Evolutionary conservation across 257 asterid species (phyloP), one percentile per base, ranked within the genome.

Genomic region (Euphrasia confusa): DNA sequence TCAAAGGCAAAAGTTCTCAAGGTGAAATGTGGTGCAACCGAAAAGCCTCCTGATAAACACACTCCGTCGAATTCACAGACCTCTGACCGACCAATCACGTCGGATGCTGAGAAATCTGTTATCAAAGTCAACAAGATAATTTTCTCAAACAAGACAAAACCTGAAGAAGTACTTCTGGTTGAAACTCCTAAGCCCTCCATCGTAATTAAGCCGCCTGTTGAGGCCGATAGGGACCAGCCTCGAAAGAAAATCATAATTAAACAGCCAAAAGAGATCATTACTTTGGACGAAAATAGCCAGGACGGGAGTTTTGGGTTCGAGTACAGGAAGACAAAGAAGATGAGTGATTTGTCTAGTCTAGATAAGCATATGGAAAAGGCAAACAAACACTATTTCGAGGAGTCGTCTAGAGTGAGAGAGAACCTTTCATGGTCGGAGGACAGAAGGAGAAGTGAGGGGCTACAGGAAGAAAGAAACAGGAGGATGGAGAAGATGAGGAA

Each of bases 291-390:
- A 4, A 72, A 69, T 64, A 86, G 90, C 73, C 97, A 84, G 83
- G 99, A 93, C 53, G 99, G 94, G 71, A 87, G 94, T 67, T 70
- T 73, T 60, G 94, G 86, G 72, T 50, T 71, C 55, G 96, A 89
- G 60, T 76, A 73, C 77, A 76, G 88, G 75, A 93, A 93, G 74
- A 89, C 87, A n/a, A 89, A 79, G 79, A 93, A 81, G 77, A 83
- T 93, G 26, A 58, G 72, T 11, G 99, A 89, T 32, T 73, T 93
- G 68, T 83, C 99, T 0, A 72, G 82, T 75, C 58, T 84, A 62
- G 95, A 85, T 69, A 80, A 17, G 68, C 80, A 70, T n/a, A 68
- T 64, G 69, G 84, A 74, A 63, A 79, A 63, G 52, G 87, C 66
- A 68, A 75, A 74, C 68, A 71, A 59, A 44, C 72, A 79, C 54